Evolutionary conservation across 2,329 filamentous ascomycete species (phyloP), one percentile per base, ranked within the genome.

Genomic region (Claviceps sp.): DNA sequence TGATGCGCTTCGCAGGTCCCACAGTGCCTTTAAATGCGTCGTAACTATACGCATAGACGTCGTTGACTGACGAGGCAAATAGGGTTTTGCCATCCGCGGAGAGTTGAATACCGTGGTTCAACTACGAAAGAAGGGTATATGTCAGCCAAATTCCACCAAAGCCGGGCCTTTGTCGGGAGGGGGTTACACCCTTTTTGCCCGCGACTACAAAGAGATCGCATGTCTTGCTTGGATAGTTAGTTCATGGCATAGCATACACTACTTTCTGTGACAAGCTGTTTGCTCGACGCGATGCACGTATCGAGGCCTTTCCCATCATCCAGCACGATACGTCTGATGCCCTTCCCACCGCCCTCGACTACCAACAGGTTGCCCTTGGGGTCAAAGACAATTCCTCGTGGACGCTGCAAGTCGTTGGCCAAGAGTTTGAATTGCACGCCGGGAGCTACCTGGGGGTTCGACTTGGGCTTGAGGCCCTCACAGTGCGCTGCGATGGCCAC

Each of bases 1-100:
- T 69, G n/a, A 86, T 50, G 2, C 70, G 72, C 49, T 68, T 70
- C 26, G 67, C 67, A 4, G 56, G 50, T 7, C 62, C 61, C 40
- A 76, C 72, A 2, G 72, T 75, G 22, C 72, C 73, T 2, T 65
- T 62, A 0, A 59, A 57, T 2, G 75, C 66, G 62, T 84, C 71
- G 59, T 87, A 87, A 30, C 67, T 62, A 75, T 80, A 86, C 1
- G 76, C 69, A 58, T 72, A 81, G 22, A 81, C 78, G 47, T 75
- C 71, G 16, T 72, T 63, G 2, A 56, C 53, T 3, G 72, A 76
- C 1, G 81, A 84, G 4, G 71, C 72, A 55, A 74, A 75, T 44
- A 78, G 61, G 2, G 67, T 74, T 44, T 62, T 69, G 43, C 72
- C 71, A 60, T 77, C 71, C 8, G 59, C 56, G 0, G 70, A 72